A percentile compares a stretch with the other conserved stretches of the same genome.
These are phyloP conservation scores for Pleurostoma richardsiae DNA, from an alignment of 2,329 filamentous ascomycete species.

Conservation along the genomic window DNA sequence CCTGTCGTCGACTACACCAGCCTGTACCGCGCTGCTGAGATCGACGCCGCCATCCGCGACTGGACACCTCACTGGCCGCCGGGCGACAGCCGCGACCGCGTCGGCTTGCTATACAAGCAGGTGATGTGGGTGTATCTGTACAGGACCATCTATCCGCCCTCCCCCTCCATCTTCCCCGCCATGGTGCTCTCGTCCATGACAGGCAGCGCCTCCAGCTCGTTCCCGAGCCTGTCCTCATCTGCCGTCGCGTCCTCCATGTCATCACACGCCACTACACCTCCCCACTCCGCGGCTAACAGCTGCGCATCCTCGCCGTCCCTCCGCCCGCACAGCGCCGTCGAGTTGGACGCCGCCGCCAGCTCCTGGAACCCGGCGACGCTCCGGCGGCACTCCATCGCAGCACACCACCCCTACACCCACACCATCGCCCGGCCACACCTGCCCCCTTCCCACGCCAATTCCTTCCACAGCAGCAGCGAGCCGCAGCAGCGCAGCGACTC, in stretches of 20 bases:
- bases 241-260: slow-evolving; percentile 5
- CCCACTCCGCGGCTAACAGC: slow-evolving; percentile 22
- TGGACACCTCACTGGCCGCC: slow-evolving; percentile 65
- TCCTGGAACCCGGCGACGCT: not conserved
- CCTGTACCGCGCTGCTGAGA: slow-evolving; percentile 67
- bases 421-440: slow-evolving; percentile 10
- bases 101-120: slow-evolving; percentile 57
- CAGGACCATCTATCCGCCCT: slow-evolving; percentile 55
- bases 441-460: slow-evolving; percentile 9
- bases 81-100: slow-evolving; percentile 51
- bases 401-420: slow-evolving; percentile 14
- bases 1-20: slow-evolving; percentile 70
- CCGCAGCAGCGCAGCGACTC: slow-evolving; percentile 25
- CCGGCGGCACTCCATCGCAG: slow-evolving; percentile 17
- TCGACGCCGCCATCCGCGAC: slow-evolving; percentile 67
- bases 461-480: not conserved
- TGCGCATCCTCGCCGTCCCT: slow-evolving; percentile 27
- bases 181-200: too few species aligned
- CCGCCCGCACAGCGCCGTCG: slow-evolving; percentile 8
- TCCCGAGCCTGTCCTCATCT: slow-evolving; percentile 1
- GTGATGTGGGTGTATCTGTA: slow-evolving; percentile 63
- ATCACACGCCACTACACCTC: slow-evolving; percentile 17
- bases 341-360: slow-evolving; percentile 1
- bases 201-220: too few species aligned
- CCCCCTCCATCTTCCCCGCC: slow-evolving; percentile 9